phyloP scores from a whole-genome alignment of 768 basidiomycete species.

The Erythrobasidium yunnanense region DNA sequence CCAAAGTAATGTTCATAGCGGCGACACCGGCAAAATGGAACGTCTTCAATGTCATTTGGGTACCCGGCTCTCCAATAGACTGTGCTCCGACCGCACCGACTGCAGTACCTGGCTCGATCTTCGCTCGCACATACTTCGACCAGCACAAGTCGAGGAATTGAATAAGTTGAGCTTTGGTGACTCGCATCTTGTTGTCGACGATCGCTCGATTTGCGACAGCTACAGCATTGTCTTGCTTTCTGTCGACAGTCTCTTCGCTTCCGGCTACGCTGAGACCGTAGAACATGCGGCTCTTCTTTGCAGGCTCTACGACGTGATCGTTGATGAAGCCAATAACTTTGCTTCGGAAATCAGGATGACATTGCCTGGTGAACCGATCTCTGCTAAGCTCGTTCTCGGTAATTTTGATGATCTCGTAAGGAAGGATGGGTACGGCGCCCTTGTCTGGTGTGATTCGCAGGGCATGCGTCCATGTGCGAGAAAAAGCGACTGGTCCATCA shows the following conservation, averaged over 20 bases:
- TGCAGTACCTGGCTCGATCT: conserved; percentile 96
- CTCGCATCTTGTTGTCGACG: conserved; percentile 82
- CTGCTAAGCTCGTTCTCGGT: conserved; percentile 44
- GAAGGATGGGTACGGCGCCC: conserved; percentile 57
- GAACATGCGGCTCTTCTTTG: conserved; percentile 57
- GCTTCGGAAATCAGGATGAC: conserved; percentile 58
- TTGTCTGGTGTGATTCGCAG: conserved; percentile 55
- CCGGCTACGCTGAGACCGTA: conserved; percentile 77
- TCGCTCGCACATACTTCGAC: conserved; percentile 84
- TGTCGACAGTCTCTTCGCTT: conserved; percentile 63
- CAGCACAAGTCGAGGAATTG: conserved; percentile 77
- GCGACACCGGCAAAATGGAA: conserved; percentile 99
- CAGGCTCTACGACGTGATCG: conserved; percentile 54
- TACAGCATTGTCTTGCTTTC: conserved; percentile 50
- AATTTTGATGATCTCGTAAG: conserved; percentile 71
- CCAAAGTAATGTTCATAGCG: conserved; percentile 98
- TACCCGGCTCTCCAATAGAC: conserved; percentile 97
- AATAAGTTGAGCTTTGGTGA: conserved; percentile 67
- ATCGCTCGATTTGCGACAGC: conserved; percentile 35
- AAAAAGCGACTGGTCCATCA: conserved; percentile 80
- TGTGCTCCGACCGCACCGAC: conserved; percentile 98
- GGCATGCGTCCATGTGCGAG: conserved; percentile 78
- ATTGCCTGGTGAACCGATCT: conserved; percentile 55
- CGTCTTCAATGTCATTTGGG: conserved; percentile 98
- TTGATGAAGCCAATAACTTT: conserved; percentile 61